Evolutionary conservation across 257 asterid genomes (phyloP).

Genomic region (Rhazya stricta): DNA sequence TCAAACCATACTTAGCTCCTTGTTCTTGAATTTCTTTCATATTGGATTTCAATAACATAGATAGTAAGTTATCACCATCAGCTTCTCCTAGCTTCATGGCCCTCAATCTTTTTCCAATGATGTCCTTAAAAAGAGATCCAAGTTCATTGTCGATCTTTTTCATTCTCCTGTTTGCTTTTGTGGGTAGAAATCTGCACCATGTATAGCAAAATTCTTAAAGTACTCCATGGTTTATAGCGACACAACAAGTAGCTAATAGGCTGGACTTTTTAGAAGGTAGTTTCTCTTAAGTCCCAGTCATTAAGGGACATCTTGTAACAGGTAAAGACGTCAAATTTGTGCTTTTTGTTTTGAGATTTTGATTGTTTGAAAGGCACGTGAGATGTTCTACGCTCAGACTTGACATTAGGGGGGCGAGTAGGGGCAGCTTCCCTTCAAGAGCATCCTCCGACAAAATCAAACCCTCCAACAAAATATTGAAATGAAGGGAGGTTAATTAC

Average conservation of each 20-base stretch:
- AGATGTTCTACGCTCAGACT: too few species aligned
- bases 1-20: conserved; percentile 40
- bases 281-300: too few species aligned
- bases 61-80: conserved; percentile 31
- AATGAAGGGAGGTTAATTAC: background rate
- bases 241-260: background rate
- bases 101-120: conserved; percentile 25
- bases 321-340: too few species aligned
- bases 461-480: background rate
- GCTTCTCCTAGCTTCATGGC: conserved; percentile 23
- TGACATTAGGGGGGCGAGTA: too few species aligned
- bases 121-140: conserved; percentile 20
- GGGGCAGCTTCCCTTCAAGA: too few species aligned
- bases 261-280: too few species aligned
- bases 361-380: too few species aligned
- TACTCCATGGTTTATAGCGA: background rate
- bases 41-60: conserved; percentile 33
- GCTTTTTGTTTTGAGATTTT: too few species aligned
- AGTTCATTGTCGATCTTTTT: conserved; percentile 30
- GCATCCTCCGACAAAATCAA: too few species aligned
- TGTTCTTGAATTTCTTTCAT: conserved; percentile 32
- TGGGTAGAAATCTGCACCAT: conserved; percentile 32
- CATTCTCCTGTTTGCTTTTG: conserved; percentile 44
- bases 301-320: too few species aligned
- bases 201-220: background rate